These are phyloP conservation scores for Xylariales sp. DNA, from an alignment of 2,329 filamentous ascomycete species.

Conservation along the genomic window DNA sequence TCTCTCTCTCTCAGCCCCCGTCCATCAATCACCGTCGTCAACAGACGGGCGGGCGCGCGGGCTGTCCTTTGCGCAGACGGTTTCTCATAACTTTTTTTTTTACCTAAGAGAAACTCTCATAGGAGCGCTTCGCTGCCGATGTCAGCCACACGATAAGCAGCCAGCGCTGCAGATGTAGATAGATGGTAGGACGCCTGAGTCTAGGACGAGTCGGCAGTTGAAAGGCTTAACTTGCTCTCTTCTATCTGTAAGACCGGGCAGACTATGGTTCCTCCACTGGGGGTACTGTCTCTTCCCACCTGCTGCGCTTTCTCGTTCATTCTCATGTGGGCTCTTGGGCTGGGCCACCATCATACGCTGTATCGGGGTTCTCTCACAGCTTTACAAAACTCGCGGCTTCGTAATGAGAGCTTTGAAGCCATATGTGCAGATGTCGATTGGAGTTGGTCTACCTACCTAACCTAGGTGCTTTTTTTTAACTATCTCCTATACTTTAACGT, in stretches of 20 bases:
- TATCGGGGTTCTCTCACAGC: background rate
- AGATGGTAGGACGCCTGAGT: background rate
- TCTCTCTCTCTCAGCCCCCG: conserved; percentile 1
- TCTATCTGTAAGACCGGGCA: background rate
- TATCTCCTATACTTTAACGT: background rate
- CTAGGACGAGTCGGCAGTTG: conserved; percentile 23
- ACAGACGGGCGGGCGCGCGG: background rate
- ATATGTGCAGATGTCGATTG: too few relatives aligned
- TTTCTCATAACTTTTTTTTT: conserved; percentile 20
- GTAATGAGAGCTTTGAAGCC: background rate
- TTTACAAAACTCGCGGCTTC: background rate
- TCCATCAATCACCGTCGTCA: background rate
- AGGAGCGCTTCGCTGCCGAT: conserved; percentile 16
- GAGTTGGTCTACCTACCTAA: background rate
- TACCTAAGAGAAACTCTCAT: conserved; percentile 32
- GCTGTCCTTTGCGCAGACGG: background rate
- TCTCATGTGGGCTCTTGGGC: background rate
- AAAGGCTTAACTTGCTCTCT: conserved; percentile 11
- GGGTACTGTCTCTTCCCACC: background rate
- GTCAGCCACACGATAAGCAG: background rate
- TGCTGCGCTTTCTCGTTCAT: background rate
- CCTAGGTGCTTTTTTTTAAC: background rate
- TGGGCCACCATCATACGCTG: background rate
- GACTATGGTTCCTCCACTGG: too few relatives aligned
- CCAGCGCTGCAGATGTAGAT: conserved; percentile 1